These are phyloP conservation scores for Lachancea fermentati DNA, from an alignment of 805 yeast species.

Conservation along the genomic window DNA sequence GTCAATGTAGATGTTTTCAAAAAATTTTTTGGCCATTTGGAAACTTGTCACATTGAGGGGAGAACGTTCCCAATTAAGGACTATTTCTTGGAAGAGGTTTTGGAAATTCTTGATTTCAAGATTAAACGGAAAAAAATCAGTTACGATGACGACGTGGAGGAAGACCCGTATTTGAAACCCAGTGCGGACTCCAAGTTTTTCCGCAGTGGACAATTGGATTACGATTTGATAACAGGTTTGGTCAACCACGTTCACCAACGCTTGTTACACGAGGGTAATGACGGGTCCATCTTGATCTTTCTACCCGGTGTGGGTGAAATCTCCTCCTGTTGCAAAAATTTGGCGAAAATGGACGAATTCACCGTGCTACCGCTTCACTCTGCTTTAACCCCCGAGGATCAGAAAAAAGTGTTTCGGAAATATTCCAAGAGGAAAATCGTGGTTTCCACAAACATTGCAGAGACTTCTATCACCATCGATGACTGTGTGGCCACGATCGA, in stretches of 20 bases:
- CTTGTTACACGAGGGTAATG: slow-evolving; percentile 36
- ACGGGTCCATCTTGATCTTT: slow-evolving; percentile 79
- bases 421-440: slow-evolving; percentile 69
- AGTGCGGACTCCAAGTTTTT: slow-evolving; percentile 62
- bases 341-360: slow-evolving; percentile 22
- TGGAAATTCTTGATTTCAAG: slow-evolving; percentile 52
- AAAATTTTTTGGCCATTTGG: slow-evolving; percentile 53
- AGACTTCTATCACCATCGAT: slow-evolving; percentile 93
- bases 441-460: slow-evolving; percentile 91
- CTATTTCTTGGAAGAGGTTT: slow-evolving; percentile 60
- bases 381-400: slow-evolving; percentile 77
- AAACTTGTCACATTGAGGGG: slow-evolving; percentile 82
- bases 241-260: slow-evolving; percentile 48
- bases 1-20: slow-evolving; percentile 66
- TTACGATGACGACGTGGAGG: slow-evolving; percentile 18
- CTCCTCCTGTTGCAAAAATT: slow-evolving; percentile 42
- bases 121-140: slow-evolving; percentile 32
- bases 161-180: slow-evolving; percentile 43
- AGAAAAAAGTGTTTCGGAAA: slow-evolving; percentile 60
- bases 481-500: slow-evolving; percentile 92
- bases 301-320: slow-evolving; percentile 91
- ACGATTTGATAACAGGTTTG: slow-evolving; percentile 58
- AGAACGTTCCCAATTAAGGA: slow-evolving; percentile 90
- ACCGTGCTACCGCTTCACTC: slow-evolving; percentile 79
- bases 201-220: slow-evolving; percentile 63